These are phyloP conservation scores for Pelargonium nanum DNA, from an alignment of 345 rosid species.

Conservation along the genomic window DNA sequence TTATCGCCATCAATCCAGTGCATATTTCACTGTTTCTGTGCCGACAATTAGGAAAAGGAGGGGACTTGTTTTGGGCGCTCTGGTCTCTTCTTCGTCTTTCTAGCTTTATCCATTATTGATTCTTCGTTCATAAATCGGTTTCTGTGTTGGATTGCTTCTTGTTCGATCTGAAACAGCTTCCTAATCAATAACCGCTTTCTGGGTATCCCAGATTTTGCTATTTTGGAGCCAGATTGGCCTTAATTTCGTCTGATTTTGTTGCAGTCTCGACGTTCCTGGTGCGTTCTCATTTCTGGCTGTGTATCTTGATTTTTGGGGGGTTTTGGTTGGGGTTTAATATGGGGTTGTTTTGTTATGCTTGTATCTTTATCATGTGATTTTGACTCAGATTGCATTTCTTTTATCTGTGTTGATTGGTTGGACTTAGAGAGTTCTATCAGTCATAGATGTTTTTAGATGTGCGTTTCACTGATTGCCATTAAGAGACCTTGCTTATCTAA, in stretches of 20 bases:
- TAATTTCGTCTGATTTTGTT: slow-evolving; percentile 2
- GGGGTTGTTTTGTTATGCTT: background rate
- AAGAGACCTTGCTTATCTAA: too few species aligned
- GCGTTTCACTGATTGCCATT: background rate
- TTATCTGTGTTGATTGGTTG: background rate
- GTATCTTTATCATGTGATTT: background rate
- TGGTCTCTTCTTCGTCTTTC: slow-evolving; percentile 1
- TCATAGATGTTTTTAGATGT: background rate
- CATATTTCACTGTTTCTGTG: slow-evolving; percentile 6
- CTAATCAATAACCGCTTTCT: slow-evolving; percentile 4
- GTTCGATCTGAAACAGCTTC: slow-evolving; percentile 15
- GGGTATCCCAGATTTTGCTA: slow-evolving; percentile 13
- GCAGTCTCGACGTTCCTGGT: background rate
- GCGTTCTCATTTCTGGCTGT: background rate
- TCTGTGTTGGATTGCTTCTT: slow-evolving; percentile 8
- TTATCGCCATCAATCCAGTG: background rate
- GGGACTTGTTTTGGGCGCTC: too few species aligned
- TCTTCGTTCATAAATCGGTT: slow-evolving; percentile 7
- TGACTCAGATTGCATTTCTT: background rate
- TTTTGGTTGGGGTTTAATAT: background rate
- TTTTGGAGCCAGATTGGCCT: background rate
- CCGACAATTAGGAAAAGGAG: slow-evolving; percentile 4
- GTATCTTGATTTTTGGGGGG: slow-evolving; percentile 1
- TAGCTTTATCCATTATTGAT: slow-evolving; percentile 1
- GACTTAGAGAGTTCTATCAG: background rate